These are phyloP conservation scores for Boletus insuetus DNA, from an alignment of 768 basidiomycete species.

Conservation along the genomic window DNA sequence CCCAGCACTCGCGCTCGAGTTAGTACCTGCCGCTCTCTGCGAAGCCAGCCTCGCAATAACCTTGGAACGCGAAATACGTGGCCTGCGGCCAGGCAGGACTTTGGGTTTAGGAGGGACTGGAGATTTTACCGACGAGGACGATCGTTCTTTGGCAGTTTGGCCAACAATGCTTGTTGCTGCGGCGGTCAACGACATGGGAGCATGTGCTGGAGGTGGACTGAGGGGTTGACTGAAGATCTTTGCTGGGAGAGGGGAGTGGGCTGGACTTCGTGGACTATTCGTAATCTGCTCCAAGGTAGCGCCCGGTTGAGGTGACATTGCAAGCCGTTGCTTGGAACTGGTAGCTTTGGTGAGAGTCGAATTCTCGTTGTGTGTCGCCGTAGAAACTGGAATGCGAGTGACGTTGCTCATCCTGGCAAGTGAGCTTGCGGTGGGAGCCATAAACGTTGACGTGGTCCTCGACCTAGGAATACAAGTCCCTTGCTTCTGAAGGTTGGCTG, in stretches of 20 bases:
- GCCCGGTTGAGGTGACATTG: conserved; percentile 12
- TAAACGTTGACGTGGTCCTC: conserved; percentile 47
- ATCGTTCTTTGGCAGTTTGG: neutral
- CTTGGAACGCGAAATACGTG: conserved; percentile 77
- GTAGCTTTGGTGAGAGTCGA: conserved; percentile 7
- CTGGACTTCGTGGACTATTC: conserved; percentile 29
- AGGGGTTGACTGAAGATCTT: conserved; percentile 58
- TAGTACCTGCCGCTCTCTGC: conserved; percentile 48
- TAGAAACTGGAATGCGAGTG: conserved; percentile 25
- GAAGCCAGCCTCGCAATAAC: conserved; percentile 76
- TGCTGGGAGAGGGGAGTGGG: conserved; percentile 12
- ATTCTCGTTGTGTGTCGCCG: conserved; percentile 13
- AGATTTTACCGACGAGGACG: conserved; percentile 4
- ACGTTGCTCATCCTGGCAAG: conserved; percentile 51
- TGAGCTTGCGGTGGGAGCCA: conserved; percentile 77
- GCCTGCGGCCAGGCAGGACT: conserved; percentile 50
- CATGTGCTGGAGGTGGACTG: conserved; percentile 25
- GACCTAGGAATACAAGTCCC: conserved; percentile 15
- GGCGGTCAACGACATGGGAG: conserved; percentile 29
- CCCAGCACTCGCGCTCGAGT: conserved; percentile 8
- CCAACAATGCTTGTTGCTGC: conserved; percentile 29
- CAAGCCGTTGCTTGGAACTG: conserved; percentile 15
- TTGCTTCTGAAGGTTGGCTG: conserved; percentile 7
- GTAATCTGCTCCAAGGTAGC: conserved; percentile 33
- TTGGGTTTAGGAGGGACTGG: conserved; percentile 29